Conservation (phyloP, 2,329 filamentous ascomycete species). For the Ophiostoma montium region DNA sequence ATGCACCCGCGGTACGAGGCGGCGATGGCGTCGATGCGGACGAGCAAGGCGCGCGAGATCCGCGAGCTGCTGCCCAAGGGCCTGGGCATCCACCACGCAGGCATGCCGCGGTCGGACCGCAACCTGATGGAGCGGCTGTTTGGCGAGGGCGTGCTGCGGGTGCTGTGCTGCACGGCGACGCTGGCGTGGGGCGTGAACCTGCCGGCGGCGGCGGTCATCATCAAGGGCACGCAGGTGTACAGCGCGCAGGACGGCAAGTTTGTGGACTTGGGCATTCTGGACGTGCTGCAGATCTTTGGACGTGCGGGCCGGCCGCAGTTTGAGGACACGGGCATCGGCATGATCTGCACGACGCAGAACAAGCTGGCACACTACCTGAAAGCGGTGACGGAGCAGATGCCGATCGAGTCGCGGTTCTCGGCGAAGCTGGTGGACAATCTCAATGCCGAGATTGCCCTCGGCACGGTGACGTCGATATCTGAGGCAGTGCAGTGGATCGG, state of each 20-base stretch:
- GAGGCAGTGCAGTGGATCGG: slow-evolving; percentile 96
- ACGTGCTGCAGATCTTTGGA: slow-evolving; percentile 96
- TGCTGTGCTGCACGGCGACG: slow-evolving; percentile 95
- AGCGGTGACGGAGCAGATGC: slow-evolving; percentile 88
- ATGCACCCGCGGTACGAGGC: slow-evolving; percentile 66
- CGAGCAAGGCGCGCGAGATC: slow-evolving; percentile 72
- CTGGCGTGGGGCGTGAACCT: slow-evolving; percentile 98
- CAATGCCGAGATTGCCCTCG: slow-evolving; percentile 86
- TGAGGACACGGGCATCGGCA: slow-evolving; percentile 92
- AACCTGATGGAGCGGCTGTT: slow-evolving; percentile 95
- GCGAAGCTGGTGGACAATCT: slow-evolving; percentile 89
- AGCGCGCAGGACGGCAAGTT: slow-evolving; percentile 95
- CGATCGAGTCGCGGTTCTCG: slow-evolving; percentile 95
- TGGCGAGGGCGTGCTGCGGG: slow-evolving; percentile 80
- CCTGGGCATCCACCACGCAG: slow-evolving; percentile 89
- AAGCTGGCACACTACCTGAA: slow-evolving; percentile 82
- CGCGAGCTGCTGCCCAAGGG: slow-evolving; percentile 82
- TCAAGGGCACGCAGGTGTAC: slow-evolving; percentile 96
- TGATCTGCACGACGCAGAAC: slow-evolving; percentile 95
- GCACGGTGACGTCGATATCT: slow-evolving; percentile 84
- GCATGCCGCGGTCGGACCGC: slow-evolving; percentile 85
- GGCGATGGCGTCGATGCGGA: slow-evolving; percentile 72
- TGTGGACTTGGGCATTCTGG: slow-evolving; percentile 86
- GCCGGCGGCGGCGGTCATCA: slow-evolving; percentile 88
- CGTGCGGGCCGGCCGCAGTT: slow-evolving; percentile 96